These are phyloP conservation scores for Alternaria brassicicola DNA, from an alignment of 2,329 filamentous ascomycete genomes.

Conservation along the genomic window DNA sequence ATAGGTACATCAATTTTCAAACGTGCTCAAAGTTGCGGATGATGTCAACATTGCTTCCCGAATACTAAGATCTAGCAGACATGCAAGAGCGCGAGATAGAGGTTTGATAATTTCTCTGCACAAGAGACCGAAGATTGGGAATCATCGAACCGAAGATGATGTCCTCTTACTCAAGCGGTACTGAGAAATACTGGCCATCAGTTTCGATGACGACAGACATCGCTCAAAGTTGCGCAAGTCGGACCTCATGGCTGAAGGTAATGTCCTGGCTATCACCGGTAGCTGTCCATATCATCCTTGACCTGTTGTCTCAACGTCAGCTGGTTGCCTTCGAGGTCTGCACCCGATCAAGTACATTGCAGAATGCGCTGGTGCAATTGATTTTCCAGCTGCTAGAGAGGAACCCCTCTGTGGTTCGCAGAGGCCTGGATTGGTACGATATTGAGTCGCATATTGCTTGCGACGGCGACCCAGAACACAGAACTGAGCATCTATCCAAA, in stretches of 20 bases:
- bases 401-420: conserved; percentile 5
- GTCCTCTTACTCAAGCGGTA: not conserved
- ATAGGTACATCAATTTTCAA: not conserved
- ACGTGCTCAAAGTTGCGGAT: not conserved
- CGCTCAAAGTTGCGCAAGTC: not conserved
- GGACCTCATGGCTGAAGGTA: not conserved
- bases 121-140: not conserved
- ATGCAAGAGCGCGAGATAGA: not conserved
- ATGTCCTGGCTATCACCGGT: conserved; percentile 14
- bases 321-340: conserved; percentile 8
- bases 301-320: not conserved
- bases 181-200: not conserved
- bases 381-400: conserved; percentile 9
- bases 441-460: not conserved
- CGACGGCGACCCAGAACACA: not conserved
- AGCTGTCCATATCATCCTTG: conserved; percentile 7
- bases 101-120: not conserved
- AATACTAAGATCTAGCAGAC: not conserved
- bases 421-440: conserved; percentile 4
- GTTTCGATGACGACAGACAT: not conserved
- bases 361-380: not conserved
- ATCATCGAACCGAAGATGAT: not conserved
- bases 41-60: not conserved
- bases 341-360: not conserved
- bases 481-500: not conserved